phyloP scores from a whole-genome alignment of 306 rosid genomes.

The Potentilla sterilis region DNA sequence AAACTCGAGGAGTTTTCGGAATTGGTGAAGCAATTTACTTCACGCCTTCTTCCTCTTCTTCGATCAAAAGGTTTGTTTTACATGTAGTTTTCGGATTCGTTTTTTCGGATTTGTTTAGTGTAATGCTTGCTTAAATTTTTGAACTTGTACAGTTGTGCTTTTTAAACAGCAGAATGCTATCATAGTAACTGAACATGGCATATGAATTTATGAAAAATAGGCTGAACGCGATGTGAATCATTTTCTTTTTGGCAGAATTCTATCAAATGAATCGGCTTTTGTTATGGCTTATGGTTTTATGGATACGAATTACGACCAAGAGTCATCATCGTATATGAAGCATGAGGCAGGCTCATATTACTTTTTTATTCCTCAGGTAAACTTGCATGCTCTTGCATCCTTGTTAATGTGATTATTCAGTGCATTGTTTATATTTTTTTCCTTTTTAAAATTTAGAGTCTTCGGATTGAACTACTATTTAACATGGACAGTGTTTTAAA shows the following conservation, averaged over 20 bases:
- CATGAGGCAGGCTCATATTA: constrained; percentile 52
- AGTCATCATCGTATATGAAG: constrained; percentile 30
- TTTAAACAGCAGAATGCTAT: not conserved
- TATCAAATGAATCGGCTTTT: constrained; percentile 55
- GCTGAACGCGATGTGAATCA: constrained; percentile 24
- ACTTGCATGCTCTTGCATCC: constrained; percentile 11
- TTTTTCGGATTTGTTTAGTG: no score
- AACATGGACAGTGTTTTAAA: constrained; percentile 12
- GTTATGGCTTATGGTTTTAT: constrained; percentile 69
- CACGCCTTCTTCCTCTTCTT: constrained; percentile 32
- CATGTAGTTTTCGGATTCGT: no score
- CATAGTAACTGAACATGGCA: not conserved
- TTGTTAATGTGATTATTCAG: constrained; percentile 2
- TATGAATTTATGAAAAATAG: constrained; percentile 10
- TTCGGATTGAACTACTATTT: not conserved
- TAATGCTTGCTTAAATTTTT: not conserved
- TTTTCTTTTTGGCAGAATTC: constrained; percentile 42
- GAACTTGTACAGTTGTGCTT: no score
- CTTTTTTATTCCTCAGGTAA: constrained; percentile 87
- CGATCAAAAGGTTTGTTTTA: constrained; percentile 46
- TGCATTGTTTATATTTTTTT: not conserved
- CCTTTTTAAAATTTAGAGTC: not conserved
- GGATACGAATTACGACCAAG: constrained; percentile 45
- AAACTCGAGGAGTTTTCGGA: constrained; percentile 69
- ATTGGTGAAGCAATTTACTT: constrained; percentile 76